These are phyloP conservation scores for Eustoma russellianum DNA, from an alignment of 257 asterid genomes.

Conservation along the genomic window DNA sequence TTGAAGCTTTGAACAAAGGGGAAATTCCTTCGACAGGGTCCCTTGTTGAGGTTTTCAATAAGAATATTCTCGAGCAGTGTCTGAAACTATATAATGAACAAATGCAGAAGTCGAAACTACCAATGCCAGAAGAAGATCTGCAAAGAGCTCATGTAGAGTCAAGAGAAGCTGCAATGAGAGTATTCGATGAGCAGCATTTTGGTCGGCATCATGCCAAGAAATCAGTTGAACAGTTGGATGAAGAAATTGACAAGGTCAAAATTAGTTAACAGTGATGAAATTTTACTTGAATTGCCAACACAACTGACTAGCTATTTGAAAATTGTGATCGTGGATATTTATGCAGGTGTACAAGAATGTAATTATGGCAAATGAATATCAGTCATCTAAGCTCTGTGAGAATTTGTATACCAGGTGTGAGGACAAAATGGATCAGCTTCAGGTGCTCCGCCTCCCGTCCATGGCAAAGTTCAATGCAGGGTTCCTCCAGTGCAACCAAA, in stretches of 20 bases:
- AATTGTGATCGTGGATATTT: constrained; percentile 21
- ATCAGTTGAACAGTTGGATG: constrained; percentile 71
- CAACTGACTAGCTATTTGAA: not conserved
- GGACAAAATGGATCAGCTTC: constrained; percentile 96
- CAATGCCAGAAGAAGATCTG: constrained; percentile 53
- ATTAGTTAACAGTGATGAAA: constrained; percentile 1
- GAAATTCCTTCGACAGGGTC: constrained; percentile 98
- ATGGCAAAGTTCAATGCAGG: constrained; percentile 98
- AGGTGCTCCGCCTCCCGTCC: constrained; percentile 89
- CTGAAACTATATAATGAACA: constrained; percentile 48
- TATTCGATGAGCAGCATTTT: constrained; percentile 88
- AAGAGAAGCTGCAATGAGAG: constrained; percentile 48
- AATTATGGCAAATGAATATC: constrained; percentile 62
- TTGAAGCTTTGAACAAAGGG: constrained; percentile 94
- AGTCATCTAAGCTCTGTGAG: constrained; percentile 86
- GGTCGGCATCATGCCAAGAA: constrained; percentile 90
- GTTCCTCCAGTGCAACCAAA: constrained; percentile 80
- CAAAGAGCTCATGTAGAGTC: constrained; percentile 52
- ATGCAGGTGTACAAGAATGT: constrained; percentile 56
- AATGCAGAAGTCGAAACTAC: constrained; percentile 47
- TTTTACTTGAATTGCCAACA: not conserved
- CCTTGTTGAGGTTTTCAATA: constrained; percentile 91
- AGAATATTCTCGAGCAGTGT: constrained; percentile 72
- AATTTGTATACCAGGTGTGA: constrained; percentile 64
- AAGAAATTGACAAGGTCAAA: constrained; percentile 65